Base-by-base conservation (phyloP, 164 flowering plant species). In the Liquidambar formosana region DNA sequence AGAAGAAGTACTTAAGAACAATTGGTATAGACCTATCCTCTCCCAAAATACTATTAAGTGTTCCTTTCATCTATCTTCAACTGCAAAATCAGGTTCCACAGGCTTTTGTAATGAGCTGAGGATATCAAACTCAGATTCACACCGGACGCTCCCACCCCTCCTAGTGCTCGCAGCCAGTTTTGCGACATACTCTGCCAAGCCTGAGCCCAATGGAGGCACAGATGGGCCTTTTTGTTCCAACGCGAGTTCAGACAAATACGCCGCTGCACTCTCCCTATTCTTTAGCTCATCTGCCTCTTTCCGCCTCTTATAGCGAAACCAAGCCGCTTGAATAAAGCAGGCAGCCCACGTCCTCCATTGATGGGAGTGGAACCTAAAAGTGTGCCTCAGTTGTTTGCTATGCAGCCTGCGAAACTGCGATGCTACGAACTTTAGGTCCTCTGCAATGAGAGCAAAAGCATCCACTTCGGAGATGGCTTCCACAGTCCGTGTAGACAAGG, bases 291-390 rank as follows among this genome's bases (percentile, higher is more conserved):
- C 73, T 0, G 80, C 76, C 53, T 59, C 79, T 48, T 72, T 79
- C 63, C 72, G 58, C 56, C 79, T 74, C 27, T 75, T 83, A 46
- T 81, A 75, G 19, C 89, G 70, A 33, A 68, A 61, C 89, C 89
- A 87, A 18, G 88, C 91, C 6, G 86, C 91, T 63, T 85, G 91
- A 19, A 87, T 76, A 57, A 79, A 85, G 66, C 87, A 87, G 0
- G 89, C 87, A 9, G 91, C 87, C 91, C 91, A 85, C 0, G 86
- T 82, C 65, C 91, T 70, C 89, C 91, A 85, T 41, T 87, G 91
- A 38, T 77, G 86, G 0, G 91, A 87, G 69, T 83, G 70, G 60
- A 79, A 79, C 63, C 89, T 66, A 22, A 87, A 79, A 0, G 76
- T 78, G 64, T 82, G 82, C 70, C 80, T 57, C 0, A 87, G 56